These are phyloP conservation scores for Piper betle DNA, from an alignment of 164 flowering plant species.

Conservation along the genomic window DNA sequence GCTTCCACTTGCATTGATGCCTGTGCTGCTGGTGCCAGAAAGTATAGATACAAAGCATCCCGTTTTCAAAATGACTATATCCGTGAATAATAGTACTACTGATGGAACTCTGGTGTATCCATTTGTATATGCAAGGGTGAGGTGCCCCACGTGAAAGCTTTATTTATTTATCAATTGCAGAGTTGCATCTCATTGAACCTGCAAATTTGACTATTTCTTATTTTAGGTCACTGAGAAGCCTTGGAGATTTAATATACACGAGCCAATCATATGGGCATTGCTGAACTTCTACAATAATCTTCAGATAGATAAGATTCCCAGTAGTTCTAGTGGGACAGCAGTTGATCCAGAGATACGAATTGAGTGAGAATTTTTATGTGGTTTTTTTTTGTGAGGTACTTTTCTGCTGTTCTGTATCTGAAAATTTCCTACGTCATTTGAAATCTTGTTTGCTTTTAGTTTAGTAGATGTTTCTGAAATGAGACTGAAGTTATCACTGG, in stretches of 20 bases:
- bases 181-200: neutral
- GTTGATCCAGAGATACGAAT: conserved; percentile 95
- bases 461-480: conserved; percentile 87
- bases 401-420: neutral
- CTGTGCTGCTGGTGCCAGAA: conserved; percentile 87
- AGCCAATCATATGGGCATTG: conserved; percentile 89
- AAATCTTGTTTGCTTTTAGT: conserved; percentile 31
- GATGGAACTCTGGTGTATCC: conserved; percentile 83
- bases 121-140: conserved; percentile 77
- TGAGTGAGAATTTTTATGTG: conserved; percentile 38
- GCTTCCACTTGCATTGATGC: conserved; percentile 80
- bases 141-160: neutral
- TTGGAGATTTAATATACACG: conserved; percentile 88
- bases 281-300: conserved; percentile 64
- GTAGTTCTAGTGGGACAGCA: conserved; percentile 45
- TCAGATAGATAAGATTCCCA: conserved; percentile 62
- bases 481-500: conserved; percentile 62
- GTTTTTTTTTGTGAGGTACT: neutral
- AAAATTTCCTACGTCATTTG: neutral
- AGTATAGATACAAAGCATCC: conserved; percentile 53
- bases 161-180: neutral
- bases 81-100: conserved; percentile 48
- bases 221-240: conserved; percentile 65
- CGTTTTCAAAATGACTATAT: conserved; percentile 78
- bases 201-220: conserved; percentile 3